Evolutionary conservation across 1,284 basidiomycete genomes (phyloP).

Genomic region (Exobasidium cylindrosporum): DNA sequence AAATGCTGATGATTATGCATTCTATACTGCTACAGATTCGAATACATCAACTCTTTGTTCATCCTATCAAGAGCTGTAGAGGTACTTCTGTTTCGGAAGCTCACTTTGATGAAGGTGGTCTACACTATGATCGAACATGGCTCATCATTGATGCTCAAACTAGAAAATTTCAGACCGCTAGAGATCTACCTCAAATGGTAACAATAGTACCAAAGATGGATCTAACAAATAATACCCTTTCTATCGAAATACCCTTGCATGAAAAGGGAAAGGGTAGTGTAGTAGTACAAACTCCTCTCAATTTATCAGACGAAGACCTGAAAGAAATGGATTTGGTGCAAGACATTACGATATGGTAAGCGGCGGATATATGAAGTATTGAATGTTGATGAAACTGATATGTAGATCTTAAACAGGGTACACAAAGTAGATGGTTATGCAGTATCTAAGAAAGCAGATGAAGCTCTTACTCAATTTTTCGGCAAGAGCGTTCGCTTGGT

Average conservation of each 20-base stretch:
- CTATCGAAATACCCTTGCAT: slow-evolving; percentile 37
- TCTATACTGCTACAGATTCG: slow-evolving; percentile 5
- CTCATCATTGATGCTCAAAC: slow-evolving; percentile 43
- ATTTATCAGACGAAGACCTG: slow-evolving; percentile 27
- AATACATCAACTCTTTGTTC: slow-evolving; percentile 25
- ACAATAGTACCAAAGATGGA: slow-evolving; percentile 37
- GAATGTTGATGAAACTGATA: neutral
- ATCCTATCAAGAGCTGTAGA: slow-evolving; percentile 49
- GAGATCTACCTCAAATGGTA: slow-evolving; percentile 47
- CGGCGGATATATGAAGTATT: neutral
- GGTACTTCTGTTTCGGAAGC: slow-evolving; percentile 37
- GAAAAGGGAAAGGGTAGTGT: slow-evolving; percentile 26
- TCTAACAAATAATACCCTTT: slow-evolving; percentile 21
- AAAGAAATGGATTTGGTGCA: slow-evolving; percentile 31
- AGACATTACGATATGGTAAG: slow-evolving; percentile 39
- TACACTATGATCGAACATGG: slow-evolving; percentile 46
- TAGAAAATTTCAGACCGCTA: slow-evolving; percentile 41
- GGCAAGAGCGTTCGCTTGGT: slow-evolving; percentile 39
- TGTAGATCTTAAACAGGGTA: slow-evolving; percentile 10
- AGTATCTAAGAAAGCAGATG: slow-evolving; percentile 37
- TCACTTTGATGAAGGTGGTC: slow-evolving; percentile 30
- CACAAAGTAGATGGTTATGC: slow-evolving; percentile 40
- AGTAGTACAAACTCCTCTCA: slow-evolving; percentile 24
- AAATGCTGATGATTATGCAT: neutral
- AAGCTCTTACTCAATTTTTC: slow-evolving; percentile 38